Evolutionary conservation across 495 filamentous ascomycete genomes (phyloP), one percentile per base, ranked within the genome.

Genomic region (Trichocladium uniseriatum): DNA sequence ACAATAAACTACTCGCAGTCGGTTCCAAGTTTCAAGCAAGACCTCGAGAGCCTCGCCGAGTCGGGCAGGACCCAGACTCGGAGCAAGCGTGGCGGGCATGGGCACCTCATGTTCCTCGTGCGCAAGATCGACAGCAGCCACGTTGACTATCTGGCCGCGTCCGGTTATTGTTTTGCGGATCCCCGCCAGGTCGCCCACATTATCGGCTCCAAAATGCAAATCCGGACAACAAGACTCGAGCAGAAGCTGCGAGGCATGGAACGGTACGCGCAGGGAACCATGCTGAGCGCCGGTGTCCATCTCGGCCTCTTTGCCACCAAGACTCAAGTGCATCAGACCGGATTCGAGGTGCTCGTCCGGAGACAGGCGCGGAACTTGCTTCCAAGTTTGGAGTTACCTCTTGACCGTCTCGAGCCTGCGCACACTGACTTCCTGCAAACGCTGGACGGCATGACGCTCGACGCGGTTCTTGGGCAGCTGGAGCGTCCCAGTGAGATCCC

Each of bases 81-180:
- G 44, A 69, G 32, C 42, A 66, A 49, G 14, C 35, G 16, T 27
- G 73, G 66, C 16, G 79, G 82, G 6, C 80, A 77, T 43, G 88
- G 88, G 5, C 83, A 89, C 45, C 65, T 90, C 41, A 77, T 95
- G 53, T 90, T 94, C 52, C 73, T 91, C 18, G 83, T 90, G n/a
- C 83, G 83, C 13, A 74, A 73, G 29, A 70, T 86, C 3, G 71
- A 77, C 22, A 74, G 68, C 44, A 24, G 42, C 31, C 64, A 69
- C 0, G 84, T 78, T 6, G 64, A 71, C 43, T 76, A 74, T 18
- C 67, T 95, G n/a, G 74, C 80, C 48, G 79, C 81, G 2, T 65
- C 72, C n/a, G 89, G 90, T 0, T 92, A 79, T 59, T 76, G 81
- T 13, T 95, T 95, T 52, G 84, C 86, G 6, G 70, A 76, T 6